Percentiles rank a stretch among this genome's conserved stretches.
Conservation (phyloP, 1,284 basidiomycete species). For the Austroboletus novae-zelandiae region DNA sequence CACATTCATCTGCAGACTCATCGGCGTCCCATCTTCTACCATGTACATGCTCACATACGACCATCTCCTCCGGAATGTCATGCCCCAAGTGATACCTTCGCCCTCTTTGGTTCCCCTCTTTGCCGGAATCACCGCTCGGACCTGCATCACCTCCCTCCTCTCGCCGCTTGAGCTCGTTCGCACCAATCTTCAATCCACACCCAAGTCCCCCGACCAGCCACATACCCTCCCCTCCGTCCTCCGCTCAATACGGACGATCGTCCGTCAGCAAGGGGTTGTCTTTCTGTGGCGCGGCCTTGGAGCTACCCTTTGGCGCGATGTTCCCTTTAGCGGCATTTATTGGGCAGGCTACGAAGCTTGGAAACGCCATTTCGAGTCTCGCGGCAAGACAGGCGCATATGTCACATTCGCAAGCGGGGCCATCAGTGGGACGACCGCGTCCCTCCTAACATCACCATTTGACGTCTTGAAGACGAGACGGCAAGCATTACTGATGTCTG, state of each 20-base stretch:
- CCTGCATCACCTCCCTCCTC: slow-evolving; percentile 74
- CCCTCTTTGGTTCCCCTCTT: slow-evolving; percentile 70
- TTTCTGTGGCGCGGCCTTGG: slow-evolving; percentile 90
- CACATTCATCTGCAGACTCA: slow-evolving; percentile 52
- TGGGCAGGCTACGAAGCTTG: slow-evolving; percentile 78
- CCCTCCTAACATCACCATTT: slow-evolving; percentile 91
- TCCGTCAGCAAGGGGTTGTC: slow-evolving; percentile 60
- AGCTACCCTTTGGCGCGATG: slow-evolving; percentile 94
- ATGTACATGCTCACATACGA: slow-evolving; percentile 98
- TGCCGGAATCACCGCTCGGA: slow-evolving; percentile 83
- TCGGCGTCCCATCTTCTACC: slow-evolving; percentile 91
- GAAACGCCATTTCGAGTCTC: slow-evolving; percentile 53
- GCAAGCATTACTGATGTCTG: slow-evolving; percentile 70
- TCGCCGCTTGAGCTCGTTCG: slow-evolving; percentile 94
- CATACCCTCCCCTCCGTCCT: slow-evolving; percentile 74
- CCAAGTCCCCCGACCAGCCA: slow-evolving; percentile 60
- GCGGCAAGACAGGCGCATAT: slow-evolving; percentile 60
- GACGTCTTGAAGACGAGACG: slow-evolving; percentile 95
- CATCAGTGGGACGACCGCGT: slow-evolving; percentile 77
- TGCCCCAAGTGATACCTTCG: slow-evolving; percentile 58
- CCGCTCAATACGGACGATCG: slow-evolving; percentile 58
- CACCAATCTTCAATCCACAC: slow-evolving; percentile 91
- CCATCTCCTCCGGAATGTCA: slow-evolving; percentile 65
- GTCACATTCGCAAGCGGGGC: slow-evolving; percentile 85
- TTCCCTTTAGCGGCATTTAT: slow-evolving; percentile 94